Evolutionary conservation across 805 yeast genomes (phyloP).

Genomic region (Cyberlindnera amylophila): DNA sequence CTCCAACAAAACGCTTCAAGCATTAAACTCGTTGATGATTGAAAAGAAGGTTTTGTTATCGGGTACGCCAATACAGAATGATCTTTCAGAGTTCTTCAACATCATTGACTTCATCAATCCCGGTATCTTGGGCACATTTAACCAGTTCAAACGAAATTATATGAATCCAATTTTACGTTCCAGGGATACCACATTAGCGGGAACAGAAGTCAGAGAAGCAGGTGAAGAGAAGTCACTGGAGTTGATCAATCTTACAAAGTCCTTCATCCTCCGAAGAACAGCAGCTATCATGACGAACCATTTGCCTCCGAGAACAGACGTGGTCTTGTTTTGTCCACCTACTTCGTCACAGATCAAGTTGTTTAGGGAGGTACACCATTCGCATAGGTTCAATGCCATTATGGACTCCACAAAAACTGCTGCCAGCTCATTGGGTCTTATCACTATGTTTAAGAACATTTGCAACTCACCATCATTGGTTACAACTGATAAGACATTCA

Average conservation of each 20-base stretch:
- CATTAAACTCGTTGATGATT: conserved; percentile 40
- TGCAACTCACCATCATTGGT: conserved; percentile 78
- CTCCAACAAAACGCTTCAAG: conserved; percentile 65
- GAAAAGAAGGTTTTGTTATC: conserved; percentile 62
- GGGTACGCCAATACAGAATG: conserved; percentile 95
- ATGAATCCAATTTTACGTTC: conserved; percentile 70
- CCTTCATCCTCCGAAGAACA: conserved; percentile 72
- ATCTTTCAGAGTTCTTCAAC: conserved; percentile 75
- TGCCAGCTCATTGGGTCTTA: conserved; percentile 57
- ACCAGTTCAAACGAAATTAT: conserved; percentile 55
- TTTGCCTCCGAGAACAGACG: conserved; percentile 72
- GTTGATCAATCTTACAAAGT: conserved; percentile 57
- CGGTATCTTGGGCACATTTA: conserved; percentile 64
- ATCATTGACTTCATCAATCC: conserved; percentile 84
- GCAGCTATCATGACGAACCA: conserved; percentile 51
- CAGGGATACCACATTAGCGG: conserved; percentile 40
- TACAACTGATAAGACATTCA: conserved; percentile 43
- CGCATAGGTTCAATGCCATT: conserved; percentile 27
- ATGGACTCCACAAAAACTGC: conserved; percentile 15
- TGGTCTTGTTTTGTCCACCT: conserved; percentile 76
- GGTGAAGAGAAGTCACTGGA: conserved; percentile 67
- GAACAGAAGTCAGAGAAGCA: conserved; percentile 46
- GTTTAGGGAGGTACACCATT: conserved; percentile 44
- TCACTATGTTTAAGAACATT: conserved; percentile 70
- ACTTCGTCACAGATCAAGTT: conserved; percentile 54